Evolutionary conservation across 257 asterid genomes (phyloP).

Genomic region (Jacaranda mimosifolia): DNA sequence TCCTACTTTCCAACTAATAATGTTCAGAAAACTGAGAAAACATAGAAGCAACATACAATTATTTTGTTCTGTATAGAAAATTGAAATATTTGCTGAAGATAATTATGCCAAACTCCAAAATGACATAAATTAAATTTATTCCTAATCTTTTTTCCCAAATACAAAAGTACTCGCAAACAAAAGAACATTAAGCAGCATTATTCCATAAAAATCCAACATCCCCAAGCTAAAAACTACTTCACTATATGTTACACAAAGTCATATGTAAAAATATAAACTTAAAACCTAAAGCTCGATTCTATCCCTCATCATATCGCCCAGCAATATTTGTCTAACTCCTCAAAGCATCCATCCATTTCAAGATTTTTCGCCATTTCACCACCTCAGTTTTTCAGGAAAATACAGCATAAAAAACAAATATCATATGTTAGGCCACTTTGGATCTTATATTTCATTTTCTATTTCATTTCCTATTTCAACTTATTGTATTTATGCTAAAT

Average conservation of each 20-base stretch:
- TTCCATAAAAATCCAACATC: background rate
- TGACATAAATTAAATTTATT: background rate
- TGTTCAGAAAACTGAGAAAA: too few relatives aligned
- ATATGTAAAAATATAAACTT: background rate
- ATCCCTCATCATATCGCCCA: background rate
- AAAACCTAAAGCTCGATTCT: too few relatives aligned
- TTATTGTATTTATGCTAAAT: too few relatives aligned
- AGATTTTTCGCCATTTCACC: constrained; percentile 45
- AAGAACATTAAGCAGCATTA: background rate
- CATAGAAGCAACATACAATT: too few relatives aligned
- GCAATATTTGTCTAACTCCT: background rate
- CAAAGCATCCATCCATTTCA: background rate
- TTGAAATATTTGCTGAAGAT: too few relatives aligned
- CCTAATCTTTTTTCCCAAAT: background rate
- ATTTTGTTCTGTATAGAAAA: too few relatives aligned
- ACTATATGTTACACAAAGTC: background rate
- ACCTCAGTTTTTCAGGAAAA: constrained; percentile 58
- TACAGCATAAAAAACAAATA: constrained; percentile 46
- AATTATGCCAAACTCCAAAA: background rate
- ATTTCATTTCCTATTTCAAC: too few relatives aligned
- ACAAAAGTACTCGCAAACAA: background rate
- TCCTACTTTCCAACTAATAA: too few relatives aligned
- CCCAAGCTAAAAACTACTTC: background rate
- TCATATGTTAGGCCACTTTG: too few relatives aligned
- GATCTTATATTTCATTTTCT: too few relatives aligned